These are phyloP conservation scores for Herpetospermum pedunculosum DNA, from an alignment of 306 rosid genomes.

Conservation along the genomic window DNA sequence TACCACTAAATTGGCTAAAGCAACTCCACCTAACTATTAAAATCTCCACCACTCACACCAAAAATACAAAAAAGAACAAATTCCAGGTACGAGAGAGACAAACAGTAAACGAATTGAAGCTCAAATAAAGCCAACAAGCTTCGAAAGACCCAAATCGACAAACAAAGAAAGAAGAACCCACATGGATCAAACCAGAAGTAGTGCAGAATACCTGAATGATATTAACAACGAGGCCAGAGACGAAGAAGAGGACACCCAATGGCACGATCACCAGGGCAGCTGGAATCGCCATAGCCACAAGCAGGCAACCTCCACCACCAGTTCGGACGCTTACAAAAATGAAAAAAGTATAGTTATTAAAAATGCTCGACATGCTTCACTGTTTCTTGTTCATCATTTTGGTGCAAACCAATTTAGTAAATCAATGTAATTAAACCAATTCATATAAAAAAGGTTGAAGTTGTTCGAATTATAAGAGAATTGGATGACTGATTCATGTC, in stretches of 20 bases:
- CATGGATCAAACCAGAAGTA: neutral
- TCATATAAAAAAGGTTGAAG: too few relatives aligned
- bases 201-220: slow-evolving; percentile 51
- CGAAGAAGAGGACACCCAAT: slow-evolving; percentile 69
- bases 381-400: too few relatives aligned
- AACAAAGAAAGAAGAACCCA: neutral
- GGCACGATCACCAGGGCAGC: slow-evolving; percentile 80
- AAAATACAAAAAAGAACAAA: neutral
- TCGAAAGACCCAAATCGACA: slow-evolving; percentile 1
- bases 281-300: slow-evolving; percentile 49
- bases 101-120: neutral
- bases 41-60: neutral
- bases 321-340: neutral
- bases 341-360: too few relatives aligned
- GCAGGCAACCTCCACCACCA: neutral
- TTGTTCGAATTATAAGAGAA: neutral
- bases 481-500: too few relatives aligned
- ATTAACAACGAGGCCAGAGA: slow-evolving; percentile 76
- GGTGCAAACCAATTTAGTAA: too few relatives aligned
- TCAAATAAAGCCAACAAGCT: neutral
- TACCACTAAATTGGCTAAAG: neutral
- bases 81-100: neutral
- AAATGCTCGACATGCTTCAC: too few relatives aligned
- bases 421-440: too few relatives aligned
- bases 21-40: neutral